Evolutionary conservation across 768 basidiomycete species (phyloP), one percentile per base, ranked within the genome.

Genomic region (Chalciporus sphaerocephalus): DNA sequence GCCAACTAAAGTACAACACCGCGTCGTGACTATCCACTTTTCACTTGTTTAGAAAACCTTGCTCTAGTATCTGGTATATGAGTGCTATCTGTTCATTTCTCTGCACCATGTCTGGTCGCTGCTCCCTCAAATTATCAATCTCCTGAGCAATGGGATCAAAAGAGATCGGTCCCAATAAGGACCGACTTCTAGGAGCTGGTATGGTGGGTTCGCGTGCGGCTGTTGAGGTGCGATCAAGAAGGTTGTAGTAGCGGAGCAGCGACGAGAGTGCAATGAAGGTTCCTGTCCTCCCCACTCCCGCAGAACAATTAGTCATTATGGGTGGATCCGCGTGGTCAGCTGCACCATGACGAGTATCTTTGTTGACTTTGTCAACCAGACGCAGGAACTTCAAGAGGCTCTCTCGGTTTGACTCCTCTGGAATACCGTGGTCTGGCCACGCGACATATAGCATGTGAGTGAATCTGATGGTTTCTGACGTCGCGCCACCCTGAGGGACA

Each of bases 381-480:
- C 69, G 71, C 35, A 82, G 51, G 58, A 91, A 90, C 18, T 66
- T 65, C 21, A 88, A 63, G 13, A 91, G 67, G 33, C 75, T 77
- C n/a, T 67, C 69, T 33, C 74, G 75, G 49, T 89, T 79, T 46
- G 78, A 70, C 27, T 69, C 70, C 32, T 73, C 61, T 9, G 90
- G 90, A n/a, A 92, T 79, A 21, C 88, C 86, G 54, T 89, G 81
- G 62, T 92, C 90, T 13, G 90, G 90, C 90, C 90, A 92, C 2
- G 82, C 80, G 16, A 71, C 67, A 57, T 83, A 92, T 25, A 90
- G 62, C 64, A 92, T 52, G 59, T 92, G 90, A 38, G 76, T 75
- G 64, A 91, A 87, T 23, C 72, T 61, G 40, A 81, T 60, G 16
- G 74, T 55, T 32, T 71, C 60, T 9, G 57, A 56, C 18, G 59